These are phyloP conservation scores for Carex scoparia DNA, from an alignment of 176 grass and related monocot species.

Conservation along the genomic window DNA sequence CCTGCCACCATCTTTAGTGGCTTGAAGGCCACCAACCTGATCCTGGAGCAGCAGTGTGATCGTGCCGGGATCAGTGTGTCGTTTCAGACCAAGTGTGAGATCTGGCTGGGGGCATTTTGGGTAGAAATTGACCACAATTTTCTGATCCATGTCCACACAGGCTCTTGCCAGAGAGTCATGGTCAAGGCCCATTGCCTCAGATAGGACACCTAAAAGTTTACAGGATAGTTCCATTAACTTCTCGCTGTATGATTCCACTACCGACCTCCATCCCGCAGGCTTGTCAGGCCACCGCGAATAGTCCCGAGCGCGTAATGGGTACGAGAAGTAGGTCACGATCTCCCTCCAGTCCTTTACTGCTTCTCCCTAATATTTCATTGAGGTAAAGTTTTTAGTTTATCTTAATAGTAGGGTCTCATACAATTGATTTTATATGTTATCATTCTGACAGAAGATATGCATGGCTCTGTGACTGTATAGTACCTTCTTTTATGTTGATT, in stretches of 20 bases:
- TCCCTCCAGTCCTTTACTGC: constrained; percentile 41
- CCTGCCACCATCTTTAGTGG: constrained; percentile 39
- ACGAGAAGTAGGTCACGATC: constrained; percentile 45
- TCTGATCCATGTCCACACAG: constrained; percentile 77
- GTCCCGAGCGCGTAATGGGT: constrained; percentile 18
- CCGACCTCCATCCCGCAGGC: constrained; percentile 26
- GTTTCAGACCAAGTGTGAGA: constrained; percentile 67
- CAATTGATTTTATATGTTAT: background rate
- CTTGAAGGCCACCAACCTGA: constrained; percentile 61
- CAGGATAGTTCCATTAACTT: constrained; percentile 51
- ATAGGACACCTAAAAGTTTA: constrained; percentile 43
- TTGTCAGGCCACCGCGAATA: constrained; percentile 43
- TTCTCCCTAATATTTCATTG: constrained; percentile 28
- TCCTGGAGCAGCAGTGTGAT: constrained; percentile 92
- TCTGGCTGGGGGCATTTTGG: constrained; percentile 78
- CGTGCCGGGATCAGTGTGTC: constrained; percentile 80
- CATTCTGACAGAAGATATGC: background rate
- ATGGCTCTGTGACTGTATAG: background rate
- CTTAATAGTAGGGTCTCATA: background rate
- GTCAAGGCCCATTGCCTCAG: constrained; percentile 61
- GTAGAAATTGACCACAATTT: constrained; percentile 89
- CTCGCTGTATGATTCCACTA: constrained; percentile 39
- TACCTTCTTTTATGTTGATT: background rate
- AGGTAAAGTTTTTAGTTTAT: background rate
- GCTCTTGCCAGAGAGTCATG: constrained; percentile 32